These are phyloP conservation scores for Pouteria glomerata DNA, from an alignment of 148 eudicot species.

Conservation along the genomic window DNA sequence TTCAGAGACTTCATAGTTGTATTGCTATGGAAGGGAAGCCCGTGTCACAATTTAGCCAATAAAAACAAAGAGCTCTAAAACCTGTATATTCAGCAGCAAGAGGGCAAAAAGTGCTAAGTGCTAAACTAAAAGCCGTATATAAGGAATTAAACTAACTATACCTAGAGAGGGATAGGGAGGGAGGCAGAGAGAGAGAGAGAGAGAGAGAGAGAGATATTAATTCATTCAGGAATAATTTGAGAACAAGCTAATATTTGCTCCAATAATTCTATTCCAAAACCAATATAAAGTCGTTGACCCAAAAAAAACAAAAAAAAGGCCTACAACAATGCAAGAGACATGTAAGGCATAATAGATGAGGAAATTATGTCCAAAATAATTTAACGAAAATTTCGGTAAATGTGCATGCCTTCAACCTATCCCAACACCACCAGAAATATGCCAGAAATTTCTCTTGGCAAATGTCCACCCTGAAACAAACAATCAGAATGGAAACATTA, in stretches of 20 bases:
- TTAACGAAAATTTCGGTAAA: not conserved
- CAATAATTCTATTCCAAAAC: not conserved
- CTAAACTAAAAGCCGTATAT: not conserved
- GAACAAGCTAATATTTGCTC: not conserved
- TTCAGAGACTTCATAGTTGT: not conserved
- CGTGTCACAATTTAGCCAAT: not conserved
- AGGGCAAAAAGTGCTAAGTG: not conserved
- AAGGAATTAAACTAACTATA: not conserved
- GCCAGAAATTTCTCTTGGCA: conserved; percentile 77
- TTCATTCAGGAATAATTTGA: not conserved
- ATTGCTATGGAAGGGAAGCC: not conserved
- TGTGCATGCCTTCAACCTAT: conserved; percentile 71
- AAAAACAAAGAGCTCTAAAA: too few relatives aligned
- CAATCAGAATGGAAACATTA: conserved; percentile 11
- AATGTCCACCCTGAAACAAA: conserved; percentile 61
- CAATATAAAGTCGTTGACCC: not conserved
- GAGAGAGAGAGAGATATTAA: not conserved
- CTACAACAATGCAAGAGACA: not conserved
- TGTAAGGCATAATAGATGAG: not conserved
- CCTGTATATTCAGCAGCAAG: not conserved
- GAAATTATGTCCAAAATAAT: not conserved
- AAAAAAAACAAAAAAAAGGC: not conserved
- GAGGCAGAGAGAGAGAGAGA: not conserved
- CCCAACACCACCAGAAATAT: conserved; percentile 95
- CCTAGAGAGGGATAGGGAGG: not conserved